phyloP scores from a whole-genome alignment of 371 early-diverging fungal genomes.

The Lichtheimia ornata region DNA sequence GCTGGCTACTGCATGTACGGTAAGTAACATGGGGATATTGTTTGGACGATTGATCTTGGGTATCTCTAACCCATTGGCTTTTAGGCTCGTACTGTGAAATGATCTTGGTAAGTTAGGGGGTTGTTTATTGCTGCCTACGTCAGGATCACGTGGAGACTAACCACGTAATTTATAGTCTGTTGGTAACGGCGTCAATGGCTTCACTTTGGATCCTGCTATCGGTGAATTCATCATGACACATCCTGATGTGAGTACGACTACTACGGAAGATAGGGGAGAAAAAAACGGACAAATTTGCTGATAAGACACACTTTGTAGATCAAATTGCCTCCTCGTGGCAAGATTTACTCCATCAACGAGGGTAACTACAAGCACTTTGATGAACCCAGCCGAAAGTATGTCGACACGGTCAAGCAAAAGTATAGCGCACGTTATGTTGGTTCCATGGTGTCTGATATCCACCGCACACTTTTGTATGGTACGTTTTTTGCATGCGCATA shows the following conservation, averaged over 20 bases:
- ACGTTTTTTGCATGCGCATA: conserved; percentile 6
- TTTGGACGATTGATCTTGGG: not conserved
- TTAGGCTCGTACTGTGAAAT: conserved; percentile 76
- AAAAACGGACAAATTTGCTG: not conserved
- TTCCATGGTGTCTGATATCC: conserved; percentile 98
- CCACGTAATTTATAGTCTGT: conserved; percentile 60
- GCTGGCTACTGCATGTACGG: conserved; percentile 98
- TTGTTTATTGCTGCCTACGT: too few species aligned
- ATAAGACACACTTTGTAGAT: conserved; percentile 49
- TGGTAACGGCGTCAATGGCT: conserved; percentile 92
- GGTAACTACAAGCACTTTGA: conserved; percentile 95
- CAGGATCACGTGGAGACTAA: too few species aligned
- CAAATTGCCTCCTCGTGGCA: conserved; percentile 79
- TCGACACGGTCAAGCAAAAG: conserved; percentile 85
- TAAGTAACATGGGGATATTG: not conserved
- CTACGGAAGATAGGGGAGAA: not conserved
- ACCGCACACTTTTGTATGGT: conserved; percentile 94
- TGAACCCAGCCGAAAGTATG: conserved; percentile 85
- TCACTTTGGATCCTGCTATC: conserved; percentile 94
- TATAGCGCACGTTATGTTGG: conserved; percentile 98
- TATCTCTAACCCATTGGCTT: not conserved
- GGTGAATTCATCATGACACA: conserved; percentile 98
- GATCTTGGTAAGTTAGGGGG: conserved; percentile 56
- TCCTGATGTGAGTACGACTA: conserved; percentile 60
- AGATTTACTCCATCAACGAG: conserved; percentile 98